Percentiles rank a stretch among this genome's conserved stretches.
These are phyloP conservation scores for Talaromyces rugulosus DNA, from an alignment of 2,329 filamentous ascomycete genomes.

Conservation along the genomic window DNA sequence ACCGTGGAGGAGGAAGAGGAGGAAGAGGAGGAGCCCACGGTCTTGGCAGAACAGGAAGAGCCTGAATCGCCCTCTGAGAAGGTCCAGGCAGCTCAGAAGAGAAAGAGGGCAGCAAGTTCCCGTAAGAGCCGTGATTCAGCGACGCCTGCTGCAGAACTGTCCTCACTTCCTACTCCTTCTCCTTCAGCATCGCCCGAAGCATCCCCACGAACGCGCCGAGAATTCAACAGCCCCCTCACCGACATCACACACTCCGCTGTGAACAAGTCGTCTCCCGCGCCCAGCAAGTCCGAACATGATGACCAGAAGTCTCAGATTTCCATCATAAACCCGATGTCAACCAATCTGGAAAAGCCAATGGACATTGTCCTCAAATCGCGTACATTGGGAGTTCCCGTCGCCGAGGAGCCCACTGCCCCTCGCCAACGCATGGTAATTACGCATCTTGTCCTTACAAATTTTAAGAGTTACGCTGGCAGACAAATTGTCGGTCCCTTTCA, in stretches of 20 bases:
- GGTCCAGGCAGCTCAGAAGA: slow-evolving; percentile 58
- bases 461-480: slow-evolving; percentile 96
- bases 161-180: slow-evolving; percentile 45
- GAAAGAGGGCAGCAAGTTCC: slow-evolving; percentile 54
- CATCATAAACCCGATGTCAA: slow-evolving; percentile 71
- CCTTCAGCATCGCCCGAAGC: slow-evolving; percentile 56
- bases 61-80: slow-evolving; percentile 54
- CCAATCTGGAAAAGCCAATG: slow-evolving; percentile 81
- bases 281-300: slow-evolving; percentile 31
- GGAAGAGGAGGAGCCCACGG: slow-evolving; percentile 20
- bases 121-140: slow-evolving; percentile 40
- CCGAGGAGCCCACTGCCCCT: slow-evolving; percentile 70
- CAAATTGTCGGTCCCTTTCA: slow-evolving; percentile 97
- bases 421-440: slow-evolving; percentile 90
- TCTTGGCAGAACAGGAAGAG: slow-evolving; percentile 40
- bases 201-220: slow-evolving; percentile 32
- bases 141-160: slow-evolving; percentile 34
- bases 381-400: slow-evolving; percentile 58
- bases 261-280: slow-evolving; percentile 52
- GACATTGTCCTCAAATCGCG: slow-evolving; percentile 89
- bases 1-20: slow-evolving; percentile 23
- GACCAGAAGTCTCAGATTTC: slow-evolving; percentile 48
- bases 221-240: slow-evolving; percentile 50
- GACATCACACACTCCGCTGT: slow-evolving; percentile 68
- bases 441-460: slow-evolving; percentile 87